Percentiles rank a stretch among this genome's conserved stretches.
Conservation (phyloP, 768 basidiomycete species). For the Trametes elegans region DNA sequence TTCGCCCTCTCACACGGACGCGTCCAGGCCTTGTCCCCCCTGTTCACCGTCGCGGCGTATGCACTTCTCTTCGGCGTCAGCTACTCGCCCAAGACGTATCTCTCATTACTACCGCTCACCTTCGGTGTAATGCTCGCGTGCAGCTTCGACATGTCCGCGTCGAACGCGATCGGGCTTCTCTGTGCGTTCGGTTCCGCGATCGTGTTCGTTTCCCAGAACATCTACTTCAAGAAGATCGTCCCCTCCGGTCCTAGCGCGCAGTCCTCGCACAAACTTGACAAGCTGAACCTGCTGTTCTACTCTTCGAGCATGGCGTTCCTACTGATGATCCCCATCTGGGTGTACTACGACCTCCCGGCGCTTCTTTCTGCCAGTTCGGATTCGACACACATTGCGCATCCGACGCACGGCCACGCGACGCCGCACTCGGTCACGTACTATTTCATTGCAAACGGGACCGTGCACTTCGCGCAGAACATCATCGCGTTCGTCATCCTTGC, state of each 20-base stretch:
- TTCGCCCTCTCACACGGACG: neutral
- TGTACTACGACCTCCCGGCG: conserved; percentile 79
- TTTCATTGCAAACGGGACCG: conserved; percentile 91
- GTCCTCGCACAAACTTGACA: conserved; percentile 82
- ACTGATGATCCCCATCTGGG: conserved; percentile 95
- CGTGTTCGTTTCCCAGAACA: conserved; percentile 97
- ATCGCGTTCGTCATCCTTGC: conserved; percentile 96
- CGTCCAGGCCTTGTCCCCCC: conserved; percentile 84
- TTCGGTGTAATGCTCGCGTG: conserved; percentile 97
- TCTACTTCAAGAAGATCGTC: conserved; percentile 99
- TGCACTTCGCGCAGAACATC: conserved; percentile 96
- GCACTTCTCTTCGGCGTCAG: conserved; percentile 90
- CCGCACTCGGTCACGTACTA: conserved; percentile 73
- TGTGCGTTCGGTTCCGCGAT: conserved; percentile 97
- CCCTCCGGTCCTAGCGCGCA: conserved; percentile 47
- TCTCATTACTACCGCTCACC: conserved; percentile 92
- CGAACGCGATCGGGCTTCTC: conserved; percentile 82
- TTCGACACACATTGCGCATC: conserved; percentile 43
- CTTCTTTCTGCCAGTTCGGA: conserved; percentile 49
- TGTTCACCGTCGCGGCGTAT: conserved; percentile 97
- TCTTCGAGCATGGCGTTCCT: conserved; percentile 92
- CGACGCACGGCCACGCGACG: conserved; percentile 40
- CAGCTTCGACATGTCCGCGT: conserved; percentile 88
- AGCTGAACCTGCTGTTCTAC: conserved; percentile 93
- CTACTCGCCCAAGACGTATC: conserved; percentile 88